phyloP scores from a whole-genome alignment of 208 protist genomes.

The Porcisia deanei region DNA sequence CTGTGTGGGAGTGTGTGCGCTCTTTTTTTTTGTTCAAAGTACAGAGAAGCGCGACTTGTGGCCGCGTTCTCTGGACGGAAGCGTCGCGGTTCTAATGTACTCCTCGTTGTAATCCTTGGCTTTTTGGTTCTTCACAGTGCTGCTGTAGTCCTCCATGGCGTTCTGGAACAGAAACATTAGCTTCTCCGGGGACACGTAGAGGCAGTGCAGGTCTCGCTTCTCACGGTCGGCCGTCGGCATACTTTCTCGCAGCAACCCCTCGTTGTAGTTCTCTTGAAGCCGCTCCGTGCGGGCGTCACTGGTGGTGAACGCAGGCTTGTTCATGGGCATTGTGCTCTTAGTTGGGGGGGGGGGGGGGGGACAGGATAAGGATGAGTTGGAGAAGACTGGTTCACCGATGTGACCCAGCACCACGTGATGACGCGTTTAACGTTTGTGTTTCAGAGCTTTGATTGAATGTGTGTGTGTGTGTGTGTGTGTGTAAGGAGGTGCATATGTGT shows the following conservation, averaged over 20 bases:
- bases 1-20: background rate
- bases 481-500: background rate
- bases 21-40: constrained; percentile 17
- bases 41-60: constrained; percentile 37
- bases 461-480: background rate
- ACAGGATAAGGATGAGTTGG: background rate
- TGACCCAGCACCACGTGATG: background rate
- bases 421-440: background rate
- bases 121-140: constrained; percentile 61
- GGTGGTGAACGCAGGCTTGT: constrained; percentile 65
- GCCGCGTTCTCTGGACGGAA: constrained; percentile 14
- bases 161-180: constrained; percentile 82
- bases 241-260: constrained; percentile 64
- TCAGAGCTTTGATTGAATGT: background rate
- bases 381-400: background rate
- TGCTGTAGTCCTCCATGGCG: constrained; percentile 63
- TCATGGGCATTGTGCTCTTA: constrained; percentile 47
- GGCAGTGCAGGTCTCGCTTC: constrained; percentile 45
- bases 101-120: constrained; percentile 56
- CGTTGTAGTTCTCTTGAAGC: constrained; percentile 80
- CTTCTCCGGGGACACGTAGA: constrained; percentile 58
- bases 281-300: constrained; percentile 58
- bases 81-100: constrained; percentile 23
- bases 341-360: background rate
- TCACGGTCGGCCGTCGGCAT: constrained; percentile 54